Base-by-base conservation (phyloP, 495 filamentous ascomycete genomes). In the Staphylotrichum tortipilum region DNA sequence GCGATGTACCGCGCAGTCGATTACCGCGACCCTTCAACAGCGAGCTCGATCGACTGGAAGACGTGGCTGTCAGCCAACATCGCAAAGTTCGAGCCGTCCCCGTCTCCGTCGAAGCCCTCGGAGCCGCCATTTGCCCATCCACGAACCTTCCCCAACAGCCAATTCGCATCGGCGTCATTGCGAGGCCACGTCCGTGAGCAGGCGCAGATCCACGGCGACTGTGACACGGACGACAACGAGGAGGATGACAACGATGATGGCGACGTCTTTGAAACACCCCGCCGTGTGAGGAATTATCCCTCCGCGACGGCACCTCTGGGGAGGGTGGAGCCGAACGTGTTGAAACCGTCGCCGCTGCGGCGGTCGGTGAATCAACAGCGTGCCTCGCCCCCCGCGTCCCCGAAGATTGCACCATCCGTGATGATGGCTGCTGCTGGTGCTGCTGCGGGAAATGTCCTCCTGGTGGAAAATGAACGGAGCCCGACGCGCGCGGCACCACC, bases 171-270 rank as follows among this genome's bases (percentile, higher is more conserved):
- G n/a, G n/a, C n/a, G n/a, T 33, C 28, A 12, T 17, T 22, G 4
- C 2, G 58, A 4, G 69, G 76, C 0, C 83, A 86, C 60, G 56
- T 81, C 43, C 69, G 81, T 12, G 83, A 87, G 63, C 49, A 66
- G 28, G 75, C 82, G 1, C 80, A 85, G 39, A 80, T 79, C 38
- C 59, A 73, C 23, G 73, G 70, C 24, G 78, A 84, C 10, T 65
- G 67, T 10, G 64, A 62, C 5, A 59, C 70, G 2, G 35, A 49
- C 12, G 28, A 43, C 24, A 4, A 33, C 23, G 3, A 40, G 7
- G 3, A 39, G 4, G n/a, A 10, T 30, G 10, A 33, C 28, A 7
- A 47, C 14, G 34, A 38, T 7, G 23, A 37, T 8, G 45, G 39
- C 35, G 45, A 39, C 45, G 44, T 47, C 21, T 47, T 37, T 21